Conservation (phyloP, 2,329 filamentous ascomycete genomes). For the Talaromyces sp. region DNA sequence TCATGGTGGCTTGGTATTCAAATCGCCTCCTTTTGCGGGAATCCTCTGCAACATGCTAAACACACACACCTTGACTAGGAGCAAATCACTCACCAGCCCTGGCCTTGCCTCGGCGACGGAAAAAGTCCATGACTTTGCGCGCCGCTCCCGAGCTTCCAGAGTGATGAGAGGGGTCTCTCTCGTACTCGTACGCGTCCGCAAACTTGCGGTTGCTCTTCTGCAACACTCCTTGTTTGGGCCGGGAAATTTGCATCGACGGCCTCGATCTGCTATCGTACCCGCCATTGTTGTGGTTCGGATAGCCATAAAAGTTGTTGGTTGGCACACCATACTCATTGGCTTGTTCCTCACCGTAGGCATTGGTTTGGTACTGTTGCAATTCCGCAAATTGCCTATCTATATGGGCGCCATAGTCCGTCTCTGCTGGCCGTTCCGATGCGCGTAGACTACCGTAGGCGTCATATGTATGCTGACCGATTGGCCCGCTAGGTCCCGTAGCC, state of each 20-base stretch:
- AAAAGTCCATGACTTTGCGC: slow-evolving; percentile 96
- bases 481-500: slow-evolving; percentile 28
- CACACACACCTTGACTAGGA: not conserved
- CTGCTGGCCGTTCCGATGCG: slow-evolving; percentile 18
- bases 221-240: slow-evolving; percentile 53
- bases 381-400: slow-evolving; percentile 39
- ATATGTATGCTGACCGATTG: slow-evolving; percentile 22
- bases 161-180: slow-evolving; percentile 55
- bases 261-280: slow-evolving; percentile 34
- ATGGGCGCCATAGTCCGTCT: slow-evolving; percentile 35
- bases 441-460: not conserved
- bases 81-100: slow-evolving; percentile 42
- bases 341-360: slow-evolving; percentile 8
- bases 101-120: slow-evolving; percentile 77
- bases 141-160: slow-evolving; percentile 82
- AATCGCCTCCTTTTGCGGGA: slow-evolving; percentile 26
- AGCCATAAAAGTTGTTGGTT: slow-evolving; percentile 19
- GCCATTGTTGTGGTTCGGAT: slow-evolving; percentile 37
- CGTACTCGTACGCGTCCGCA: slow-evolving; percentile 78
- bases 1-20: slow-evolving; percentile 30
- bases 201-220: slow-evolving; percentile 86
- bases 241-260: slow-evolving; percentile 35
- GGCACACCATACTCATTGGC: slow-evolving; percentile 28
- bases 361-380: slow-evolving; percentile 18
- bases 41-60: slow-evolving; percentile 14